A percentile compares a stretch with the other conserved stretches of the same genome.
Evolutionary conservation across 768 basidiomycete species (phyloP).

Genomic region (Serendipita sp.): DNA sequence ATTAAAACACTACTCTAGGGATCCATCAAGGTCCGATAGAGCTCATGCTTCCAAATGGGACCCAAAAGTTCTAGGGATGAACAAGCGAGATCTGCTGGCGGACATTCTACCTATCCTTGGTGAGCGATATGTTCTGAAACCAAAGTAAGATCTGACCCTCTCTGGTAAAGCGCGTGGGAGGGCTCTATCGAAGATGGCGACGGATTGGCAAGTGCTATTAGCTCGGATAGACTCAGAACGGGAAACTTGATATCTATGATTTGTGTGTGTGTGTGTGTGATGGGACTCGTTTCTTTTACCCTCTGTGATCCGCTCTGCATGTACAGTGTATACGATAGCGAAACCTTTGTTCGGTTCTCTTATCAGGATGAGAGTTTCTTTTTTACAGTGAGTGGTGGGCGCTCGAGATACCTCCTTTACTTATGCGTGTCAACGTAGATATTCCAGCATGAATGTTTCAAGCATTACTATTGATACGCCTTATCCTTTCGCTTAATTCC

Average conservation of each 20-base stretch:
- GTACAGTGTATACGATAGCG: too few relatives aligned
- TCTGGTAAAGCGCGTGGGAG: constrained; percentile 45
- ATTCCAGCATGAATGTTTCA: too few relatives aligned
- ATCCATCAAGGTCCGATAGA: constrained; percentile 43
- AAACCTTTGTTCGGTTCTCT: too few relatives aligned
- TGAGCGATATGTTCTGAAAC: constrained; percentile 22
- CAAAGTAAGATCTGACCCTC: background rate
- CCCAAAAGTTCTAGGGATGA: constrained; percentile 48
- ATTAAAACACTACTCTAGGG: background rate
- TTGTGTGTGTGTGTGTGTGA: too few relatives aligned
- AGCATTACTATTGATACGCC: too few relatives aligned
- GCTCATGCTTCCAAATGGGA: constrained; percentile 48
- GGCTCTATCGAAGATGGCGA: constrained; percentile 52
- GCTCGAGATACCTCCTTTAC: too few relatives aligned
- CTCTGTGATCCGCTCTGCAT: too few relatives aligned
- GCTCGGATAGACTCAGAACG: constrained; percentile 11
- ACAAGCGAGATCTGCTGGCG: constrained; percentile 67
- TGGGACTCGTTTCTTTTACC: too few relatives aligned
- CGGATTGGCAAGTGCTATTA: constrained; percentile 70
- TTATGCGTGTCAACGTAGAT: too few relatives aligned
- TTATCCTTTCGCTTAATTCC: too few relatives aligned
- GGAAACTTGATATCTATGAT: background rate
- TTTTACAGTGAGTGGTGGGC: too few relatives aligned
- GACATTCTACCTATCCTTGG: constrained; percentile 70
- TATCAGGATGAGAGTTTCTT: too few relatives aligned